Percentiles rank a stretch among this genome's conserved stretches.
These are phyloP conservation scores for Eucalyptus regnans DNA, from an alignment of 345 rosid genomes.

Conservation along the genomic window DNA sequence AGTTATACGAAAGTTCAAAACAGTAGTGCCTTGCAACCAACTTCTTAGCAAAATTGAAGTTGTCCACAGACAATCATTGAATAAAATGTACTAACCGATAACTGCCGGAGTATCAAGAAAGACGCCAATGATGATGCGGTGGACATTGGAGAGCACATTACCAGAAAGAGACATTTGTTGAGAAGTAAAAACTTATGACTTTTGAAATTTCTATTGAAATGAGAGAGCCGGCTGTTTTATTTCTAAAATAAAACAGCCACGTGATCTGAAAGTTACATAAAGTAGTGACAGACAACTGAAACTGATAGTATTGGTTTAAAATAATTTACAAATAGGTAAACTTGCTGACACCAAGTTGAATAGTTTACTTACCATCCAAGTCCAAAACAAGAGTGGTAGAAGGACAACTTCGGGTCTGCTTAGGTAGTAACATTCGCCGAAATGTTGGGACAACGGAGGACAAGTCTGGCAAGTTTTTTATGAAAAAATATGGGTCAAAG, in stretches of 20 bases:
- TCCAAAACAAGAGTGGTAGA: constrained; percentile 88
- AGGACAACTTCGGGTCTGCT: constrained; percentile 96
- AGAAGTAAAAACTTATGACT: background rate
- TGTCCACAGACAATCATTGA: background rate
- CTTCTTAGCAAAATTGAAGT: background rate
- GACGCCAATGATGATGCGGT: background rate
- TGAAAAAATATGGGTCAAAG: constrained; percentile 87
- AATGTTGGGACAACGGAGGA: constrained; percentile 85
- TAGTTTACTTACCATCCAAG: constrained; percentile 68
- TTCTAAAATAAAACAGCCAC: background rate
- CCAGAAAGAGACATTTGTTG: background rate
- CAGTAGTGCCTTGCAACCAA: background rate
- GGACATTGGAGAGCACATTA: background rate
- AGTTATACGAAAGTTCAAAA: background rate
- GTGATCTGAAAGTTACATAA: background rate
- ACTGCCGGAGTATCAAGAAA: background rate
- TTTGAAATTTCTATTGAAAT: background rate
- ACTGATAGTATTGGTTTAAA: background rate
- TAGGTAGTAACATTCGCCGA: constrained; percentile 78
- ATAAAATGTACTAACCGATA: background rate
- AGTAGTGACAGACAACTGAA: background rate
- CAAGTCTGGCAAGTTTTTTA: constrained; percentile 82
- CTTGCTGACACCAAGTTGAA: background rate
- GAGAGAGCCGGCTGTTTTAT: background rate
- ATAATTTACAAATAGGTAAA: background rate